Evolutionary conservation across 441 rosid species (phyloP).

Genomic region (Hura crepitans): DNA sequence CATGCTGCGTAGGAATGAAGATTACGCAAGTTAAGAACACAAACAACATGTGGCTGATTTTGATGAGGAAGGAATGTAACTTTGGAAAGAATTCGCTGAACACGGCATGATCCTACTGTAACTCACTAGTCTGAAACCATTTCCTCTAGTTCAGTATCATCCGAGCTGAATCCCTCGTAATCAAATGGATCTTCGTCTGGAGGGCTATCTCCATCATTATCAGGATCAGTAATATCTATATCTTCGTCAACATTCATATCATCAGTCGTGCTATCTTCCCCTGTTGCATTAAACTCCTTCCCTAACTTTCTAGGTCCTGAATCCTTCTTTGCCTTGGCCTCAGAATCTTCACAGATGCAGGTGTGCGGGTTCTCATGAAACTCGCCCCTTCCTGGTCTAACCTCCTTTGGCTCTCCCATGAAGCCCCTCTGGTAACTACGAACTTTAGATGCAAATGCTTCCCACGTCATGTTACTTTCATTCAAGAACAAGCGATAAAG

Average conservation of each 20-base stretch:
- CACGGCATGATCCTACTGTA: neutral
- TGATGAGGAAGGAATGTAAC: neutral
- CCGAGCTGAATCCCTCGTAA: constrained; percentile 50
- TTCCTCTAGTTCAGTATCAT: constrained; percentile 80
- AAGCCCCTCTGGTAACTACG: constrained; percentile 74
- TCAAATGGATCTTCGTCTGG: constrained; percentile 47
- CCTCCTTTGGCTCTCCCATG: constrained; percentile 97
- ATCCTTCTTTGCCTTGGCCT: constrained; percentile 39
- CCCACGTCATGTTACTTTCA: constrained; percentile 75
- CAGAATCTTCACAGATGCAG: constrained; percentile 75
- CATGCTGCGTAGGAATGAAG: constrained; percentile 12
- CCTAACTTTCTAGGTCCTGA: constrained; percentile 43
- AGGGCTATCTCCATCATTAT: constrained; percentile 37
- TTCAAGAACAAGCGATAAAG: constrained; percentile 64
- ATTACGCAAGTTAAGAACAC: neutral
- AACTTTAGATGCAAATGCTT: constrained; percentile 70
- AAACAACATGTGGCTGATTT: neutral
- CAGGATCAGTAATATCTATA: constrained; percentile 29
- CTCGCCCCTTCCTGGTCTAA: constrained; percentile 90
- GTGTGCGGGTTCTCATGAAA: constrained; percentile 92
- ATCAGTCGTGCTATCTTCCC: constrained; percentile 34
- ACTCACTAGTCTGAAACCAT: constrained; percentile 59
- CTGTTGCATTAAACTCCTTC: constrained; percentile 33
- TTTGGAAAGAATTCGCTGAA: neutral
- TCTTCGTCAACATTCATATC: constrained; percentile 41